Evolutionary conservation across 805 yeast species (phyloP).

Genomic region (Starmerella kuoi): DNA sequence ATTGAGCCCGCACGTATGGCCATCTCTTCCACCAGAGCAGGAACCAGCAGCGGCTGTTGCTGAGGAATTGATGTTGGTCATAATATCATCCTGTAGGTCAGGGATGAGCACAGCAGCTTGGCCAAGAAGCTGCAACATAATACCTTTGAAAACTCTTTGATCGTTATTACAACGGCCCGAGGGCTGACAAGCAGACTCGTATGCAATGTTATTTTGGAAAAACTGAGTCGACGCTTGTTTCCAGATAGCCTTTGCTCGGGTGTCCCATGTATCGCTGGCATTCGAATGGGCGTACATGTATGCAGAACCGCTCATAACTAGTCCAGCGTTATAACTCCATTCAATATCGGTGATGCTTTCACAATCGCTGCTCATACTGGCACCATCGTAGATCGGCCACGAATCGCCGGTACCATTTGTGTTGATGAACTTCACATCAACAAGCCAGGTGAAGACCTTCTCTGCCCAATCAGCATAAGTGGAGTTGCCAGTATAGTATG

Average conservation of each 20-base stretch:
- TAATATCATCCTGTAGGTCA: conserved; percentile 37
- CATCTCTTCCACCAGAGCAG: conserved; percentile 71
- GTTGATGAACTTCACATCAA: conserved; percentile 34
- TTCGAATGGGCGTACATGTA: conserved; percentile 51
- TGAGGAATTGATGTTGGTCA: conserved; percentile 37
- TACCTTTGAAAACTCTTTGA: conserved; percentile 65
- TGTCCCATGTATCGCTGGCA: conserved; percentile 45
- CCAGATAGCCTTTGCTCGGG: conserved; percentile 40
- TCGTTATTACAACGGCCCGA: conserved; percentile 47
- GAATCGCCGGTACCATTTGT: conserved; percentile 20
- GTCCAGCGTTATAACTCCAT: conserved; percentile 69
- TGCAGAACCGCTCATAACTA: conserved; percentile 57
- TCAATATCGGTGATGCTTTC: conserved; percentile 39
- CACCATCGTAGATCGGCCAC: conserved; percentile 59
- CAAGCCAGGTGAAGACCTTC: conserved; percentile 64
- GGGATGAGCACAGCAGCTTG: conserved; percentile 52
- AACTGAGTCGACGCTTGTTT: conserved; percentile 33
- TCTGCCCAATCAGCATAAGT: conserved; percentile 66
- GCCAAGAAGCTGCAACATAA: conserved; percentile 52
- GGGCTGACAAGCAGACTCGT: conserved; percentile 61
- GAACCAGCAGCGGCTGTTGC: conserved; percentile 64
- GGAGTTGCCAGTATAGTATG: conserved; percentile 60
- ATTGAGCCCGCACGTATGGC: conserved; percentile 67
- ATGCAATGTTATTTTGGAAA: conserved; percentile 47
- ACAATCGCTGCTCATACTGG: conserved; percentile 39